Evolutionary conservation across 2,329 filamentous ascomycete species (phyloP).

Genomic region (Raffaelea albimanens): DNA sequence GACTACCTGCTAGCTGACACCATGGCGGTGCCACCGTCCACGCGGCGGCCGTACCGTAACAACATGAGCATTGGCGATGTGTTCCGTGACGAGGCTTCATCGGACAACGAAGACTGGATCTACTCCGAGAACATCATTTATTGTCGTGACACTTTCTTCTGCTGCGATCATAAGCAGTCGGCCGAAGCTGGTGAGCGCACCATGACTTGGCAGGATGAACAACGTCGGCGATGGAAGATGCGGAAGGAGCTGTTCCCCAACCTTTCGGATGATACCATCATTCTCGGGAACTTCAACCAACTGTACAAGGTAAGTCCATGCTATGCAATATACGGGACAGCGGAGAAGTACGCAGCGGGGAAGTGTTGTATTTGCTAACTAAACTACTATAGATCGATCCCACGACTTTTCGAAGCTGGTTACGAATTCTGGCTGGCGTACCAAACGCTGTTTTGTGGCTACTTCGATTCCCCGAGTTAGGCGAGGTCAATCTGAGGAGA

Average conservation of each 20-base stretch:
- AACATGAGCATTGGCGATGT: conserved; percentile 68
- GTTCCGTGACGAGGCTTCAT: conserved; percentile 55
- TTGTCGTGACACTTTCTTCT: conserved; percentile 92
- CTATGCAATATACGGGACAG: too few species aligned
- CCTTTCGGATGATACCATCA: conserved; percentile 73
- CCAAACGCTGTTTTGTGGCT: conserved; percentile 92
- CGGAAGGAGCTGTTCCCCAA: conserved; percentile 83
- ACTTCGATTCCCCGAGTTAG: conserved; percentile 89
- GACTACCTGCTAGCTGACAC: conserved; percentile 91
- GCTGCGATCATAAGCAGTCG: conserved; percentile 91
- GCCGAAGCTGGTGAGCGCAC: conserved; percentile 52
- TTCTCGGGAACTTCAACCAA: conserved; percentile 97
- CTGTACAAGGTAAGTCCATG: conserved; percentile 72
- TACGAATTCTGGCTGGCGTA: conserved; percentile 76
- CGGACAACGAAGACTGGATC: conserved; percentile 71
- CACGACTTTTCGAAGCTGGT: conserved; percentile 89
- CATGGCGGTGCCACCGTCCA: conserved; percentile 73
- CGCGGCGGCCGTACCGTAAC: conserved; percentile 67
- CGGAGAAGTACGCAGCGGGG: too few species aligned
- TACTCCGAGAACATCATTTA: conserved; percentile 97
- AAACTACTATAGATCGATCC: conserved; percentile 68
- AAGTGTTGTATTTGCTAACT: too few species aligned
- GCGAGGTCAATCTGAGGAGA: conserved; percentile 72
- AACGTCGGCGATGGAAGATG: conserved; percentile 78
- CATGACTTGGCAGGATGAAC: conserved; percentile 76